Conservation (phyloP, 164 flowering plant species). For the Magnolia kwangsiensis region DNA sequence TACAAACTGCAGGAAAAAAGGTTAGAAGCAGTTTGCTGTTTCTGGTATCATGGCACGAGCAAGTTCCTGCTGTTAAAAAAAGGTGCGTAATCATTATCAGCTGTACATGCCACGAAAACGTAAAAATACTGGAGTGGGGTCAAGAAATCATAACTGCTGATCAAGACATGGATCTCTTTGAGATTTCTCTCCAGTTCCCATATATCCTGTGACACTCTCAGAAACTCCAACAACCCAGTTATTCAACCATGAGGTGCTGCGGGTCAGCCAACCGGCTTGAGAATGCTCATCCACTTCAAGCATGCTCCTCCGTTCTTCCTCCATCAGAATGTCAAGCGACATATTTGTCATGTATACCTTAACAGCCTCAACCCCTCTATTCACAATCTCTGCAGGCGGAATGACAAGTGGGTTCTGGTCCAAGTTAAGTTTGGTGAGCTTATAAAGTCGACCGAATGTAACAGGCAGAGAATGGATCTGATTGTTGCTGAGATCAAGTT, state of each 20-base stretch:
- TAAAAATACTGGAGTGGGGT: not conserved
- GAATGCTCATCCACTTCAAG: slow-evolving; percentile 27
- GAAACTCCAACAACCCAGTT: slow-evolving; percentile 40
- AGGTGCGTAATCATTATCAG: not conserved
- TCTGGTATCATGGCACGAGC: not conserved
- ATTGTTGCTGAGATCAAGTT: slow-evolving; percentile 87
- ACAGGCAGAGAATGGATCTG: slow-evolving; percentile 82
- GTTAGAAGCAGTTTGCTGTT: not conserved
- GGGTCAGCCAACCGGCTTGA: slow-evolving; percentile 59
- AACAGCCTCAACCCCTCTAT: slow-evolving; percentile 73
- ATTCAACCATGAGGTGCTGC: slow-evolving; percentile 80
- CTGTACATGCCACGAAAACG: slow-evolving; percentile 3
- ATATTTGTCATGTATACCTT: slow-evolving; percentile 78
- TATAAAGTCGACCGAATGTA: slow-evolving; percentile 75
- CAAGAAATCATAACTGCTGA: slow-evolving; percentile 51
- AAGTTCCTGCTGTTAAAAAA: not conserved
- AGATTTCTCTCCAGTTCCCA: slow-evolving; percentile 33
- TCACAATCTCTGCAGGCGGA: slow-evolving; percentile 71
- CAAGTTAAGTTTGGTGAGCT: slow-evolving; percentile 67
- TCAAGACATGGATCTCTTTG: slow-evolving; percentile 64
- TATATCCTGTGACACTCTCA: slow-evolving; percentile 39
- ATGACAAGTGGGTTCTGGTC: slow-evolving; percentile 78
- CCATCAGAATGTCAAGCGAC: slow-evolving; percentile 64
- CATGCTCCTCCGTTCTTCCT: slow-evolving; percentile 58
- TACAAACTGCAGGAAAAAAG: not conserved